Evolutionary conservation across 352 stramenopile genomes (phyloP), one percentile per base, ranked within the genome.

Genomic region (Globisporangium cederbergense): DNA sequence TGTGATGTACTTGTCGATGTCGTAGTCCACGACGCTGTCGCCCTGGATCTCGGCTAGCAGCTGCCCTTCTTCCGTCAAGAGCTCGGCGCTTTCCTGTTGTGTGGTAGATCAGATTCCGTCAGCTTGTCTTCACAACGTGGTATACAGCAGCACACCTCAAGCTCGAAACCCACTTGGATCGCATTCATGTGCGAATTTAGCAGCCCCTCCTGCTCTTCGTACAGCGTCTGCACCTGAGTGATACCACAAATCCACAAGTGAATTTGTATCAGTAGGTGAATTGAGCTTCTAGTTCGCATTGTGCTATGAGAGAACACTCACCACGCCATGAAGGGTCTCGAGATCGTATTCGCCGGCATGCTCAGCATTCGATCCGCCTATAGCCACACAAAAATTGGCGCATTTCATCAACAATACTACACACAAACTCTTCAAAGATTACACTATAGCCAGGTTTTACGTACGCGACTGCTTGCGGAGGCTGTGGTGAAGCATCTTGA

Each of bases 101-200:
- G 7, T 49, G 4, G 18, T 22, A 11, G 7, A 49, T 49, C 16
- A 49, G 16, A n/a, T 11, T 49, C 18, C n/a, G 16, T 22, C 16
- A 22, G 16, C 43, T 11, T 42, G 7, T 22, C 14, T n/a, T 49
- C 43, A 20, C 43, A n/a, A 22, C 7, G 7, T 6, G 14, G 2
- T 22, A 1, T 49, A 22, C 5, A 11, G 6, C 8, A 49, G 18
- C 16, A 49, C 43, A 49, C 18, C 25, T 22, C 45, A 11, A 42
- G 18, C 2, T 22, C 9, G 1, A 16, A 20, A 52, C 56, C 11
- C 66, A 96, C 90, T 81, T 97, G 91, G 65, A 98, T 98, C 36
- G 92, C 89, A 47, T 79, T 95, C 96, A 99, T 99, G 79, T 99
- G 97, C 18, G 92, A 73, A 59, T 98, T 98, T 47, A 99, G 74